Conservation (phyloP, 352 stramenopile species). For the Peronospora belbahrii region DNA sequence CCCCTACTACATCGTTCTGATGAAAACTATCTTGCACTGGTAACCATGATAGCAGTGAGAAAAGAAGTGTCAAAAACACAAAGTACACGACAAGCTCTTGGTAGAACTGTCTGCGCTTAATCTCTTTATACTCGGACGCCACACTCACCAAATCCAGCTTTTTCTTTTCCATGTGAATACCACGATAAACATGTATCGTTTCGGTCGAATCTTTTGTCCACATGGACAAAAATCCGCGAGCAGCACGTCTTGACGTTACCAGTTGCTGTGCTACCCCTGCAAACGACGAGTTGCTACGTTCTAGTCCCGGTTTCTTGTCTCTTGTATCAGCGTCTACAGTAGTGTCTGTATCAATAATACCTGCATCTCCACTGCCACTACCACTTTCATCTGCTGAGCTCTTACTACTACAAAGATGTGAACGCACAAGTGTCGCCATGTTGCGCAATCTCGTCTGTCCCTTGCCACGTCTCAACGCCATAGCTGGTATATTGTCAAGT, state of each 20-base stretch:
- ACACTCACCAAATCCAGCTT: conserved; percentile 74
- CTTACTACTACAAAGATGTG: conserved; percentile 45
- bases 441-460: conserved; percentile 51
- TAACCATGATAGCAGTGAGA: conserved; percentile 69
- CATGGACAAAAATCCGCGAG: conserved; percentile 67
- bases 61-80: conserved; percentile 68
- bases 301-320: conserved; percentile 4
- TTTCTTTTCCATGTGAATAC: conserved; percentile 88
- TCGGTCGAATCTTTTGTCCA: conserved; percentile 46
- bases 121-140: conserved; percentile 80
- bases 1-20: conserved; percentile 77
- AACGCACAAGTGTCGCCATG: conserved; percentile 52
- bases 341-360: neutral
- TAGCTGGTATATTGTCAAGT: neutral
- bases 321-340: neutral
- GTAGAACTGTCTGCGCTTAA: conserved; percentile 84
- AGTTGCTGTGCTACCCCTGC: conserved; percentile 69
- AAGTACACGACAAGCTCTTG: conserved; percentile 83
- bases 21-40: conserved; percentile 78
- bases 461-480: conserved; percentile 24
- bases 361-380: neutral
- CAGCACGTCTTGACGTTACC: conserved; percentile 60
- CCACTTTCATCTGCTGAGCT: conserved; percentile 1
- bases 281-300: conserved; percentile 48
- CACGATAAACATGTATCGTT: conserved; percentile 60